Evolutionary conservation across 805 yeast species (phyloP).

Genomic region (Monosporozyma servazzii): DNA sequence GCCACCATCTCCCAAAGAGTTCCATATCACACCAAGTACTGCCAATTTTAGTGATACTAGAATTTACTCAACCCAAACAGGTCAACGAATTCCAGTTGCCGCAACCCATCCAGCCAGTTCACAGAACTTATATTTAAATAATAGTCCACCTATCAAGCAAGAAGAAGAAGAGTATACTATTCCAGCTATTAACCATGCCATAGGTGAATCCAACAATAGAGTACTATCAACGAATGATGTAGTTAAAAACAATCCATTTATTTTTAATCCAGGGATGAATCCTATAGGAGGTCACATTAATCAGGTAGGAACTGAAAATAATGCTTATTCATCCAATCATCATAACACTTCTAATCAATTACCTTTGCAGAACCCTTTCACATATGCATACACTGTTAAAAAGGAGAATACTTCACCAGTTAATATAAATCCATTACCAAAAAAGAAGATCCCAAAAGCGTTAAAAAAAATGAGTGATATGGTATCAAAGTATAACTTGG

Average conservation of each 20-base stretch:
- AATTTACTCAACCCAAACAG: background rate
- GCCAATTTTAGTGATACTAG: background rate
- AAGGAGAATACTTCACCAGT: background rate
- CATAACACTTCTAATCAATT: background rate
- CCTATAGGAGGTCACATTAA: background rate
- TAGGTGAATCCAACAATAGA: background rate
- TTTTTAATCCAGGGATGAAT: background rate
- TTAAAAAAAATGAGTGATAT: constrained; percentile 21
- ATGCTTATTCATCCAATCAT: background rate
- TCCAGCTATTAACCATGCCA: background rate
- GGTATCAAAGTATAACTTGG: constrained; percentile 21
- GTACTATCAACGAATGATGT: background rate
- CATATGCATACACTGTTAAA: background rate
- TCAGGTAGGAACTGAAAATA: background rate
- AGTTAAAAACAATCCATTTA: background rate
- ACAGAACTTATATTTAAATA: background rate
- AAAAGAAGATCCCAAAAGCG: constrained; percentile 17
- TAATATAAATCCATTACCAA: background rate
- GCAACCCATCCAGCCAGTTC: background rate
- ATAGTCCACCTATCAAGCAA: background rate
- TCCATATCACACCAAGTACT: background rate
- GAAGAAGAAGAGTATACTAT: background rate
- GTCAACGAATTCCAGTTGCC: background rate
- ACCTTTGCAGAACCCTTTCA: background rate
- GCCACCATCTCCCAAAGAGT: background rate